Conservation (phyloP, 2,329 filamentous ascomycete species). For the Colletotrichum limetticola region DNA sequence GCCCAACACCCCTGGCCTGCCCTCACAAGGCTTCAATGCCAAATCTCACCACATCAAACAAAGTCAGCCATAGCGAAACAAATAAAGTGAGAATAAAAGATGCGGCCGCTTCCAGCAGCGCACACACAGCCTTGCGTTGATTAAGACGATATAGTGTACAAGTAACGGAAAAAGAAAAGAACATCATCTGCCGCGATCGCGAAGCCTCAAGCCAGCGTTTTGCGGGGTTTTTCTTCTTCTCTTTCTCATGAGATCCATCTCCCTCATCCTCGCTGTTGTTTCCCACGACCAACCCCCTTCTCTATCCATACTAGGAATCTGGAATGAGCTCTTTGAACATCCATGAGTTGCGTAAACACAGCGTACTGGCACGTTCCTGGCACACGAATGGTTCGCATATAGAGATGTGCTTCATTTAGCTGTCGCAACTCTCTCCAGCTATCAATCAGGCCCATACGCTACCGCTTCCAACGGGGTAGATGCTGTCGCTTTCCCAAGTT, state of each 20-base stretch:
- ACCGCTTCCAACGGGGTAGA: constrained; percentile 1
- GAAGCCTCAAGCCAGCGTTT: constrained; percentile 21
- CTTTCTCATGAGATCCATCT: neutral
- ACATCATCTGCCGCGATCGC: neutral
- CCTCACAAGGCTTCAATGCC: neutral
- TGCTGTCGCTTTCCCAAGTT: constrained; percentile 1
- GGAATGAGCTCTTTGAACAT: neutral
- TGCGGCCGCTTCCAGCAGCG: constrained; percentile 26
- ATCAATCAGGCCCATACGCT: neutral
- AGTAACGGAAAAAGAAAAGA: constrained; percentile 9
- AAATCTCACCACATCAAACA: neutral
- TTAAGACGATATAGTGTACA: constrained; percentile 32
- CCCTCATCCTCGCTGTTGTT: neutral
- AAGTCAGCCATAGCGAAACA: neutral
- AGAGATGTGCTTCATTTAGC: constrained; percentile 23
- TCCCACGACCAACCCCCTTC: neutral
- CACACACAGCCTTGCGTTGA: constrained; percentile 18
- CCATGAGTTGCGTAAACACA: constrained; percentile 1
- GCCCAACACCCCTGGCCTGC: neutral
- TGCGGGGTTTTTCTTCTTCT: neutral
- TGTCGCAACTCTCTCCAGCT: constrained; percentile 9
- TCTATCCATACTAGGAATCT: neutral
- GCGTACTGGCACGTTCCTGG: neutral
- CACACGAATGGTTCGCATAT: constrained; percentile 14
- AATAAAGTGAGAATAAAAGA: constrained; percentile 17